These are phyloP conservation scores for Trichophyton verrucosum DNA, from an alignment of 2,329 filamentous ascomycete species.

Conservation along the genomic window DNA sequence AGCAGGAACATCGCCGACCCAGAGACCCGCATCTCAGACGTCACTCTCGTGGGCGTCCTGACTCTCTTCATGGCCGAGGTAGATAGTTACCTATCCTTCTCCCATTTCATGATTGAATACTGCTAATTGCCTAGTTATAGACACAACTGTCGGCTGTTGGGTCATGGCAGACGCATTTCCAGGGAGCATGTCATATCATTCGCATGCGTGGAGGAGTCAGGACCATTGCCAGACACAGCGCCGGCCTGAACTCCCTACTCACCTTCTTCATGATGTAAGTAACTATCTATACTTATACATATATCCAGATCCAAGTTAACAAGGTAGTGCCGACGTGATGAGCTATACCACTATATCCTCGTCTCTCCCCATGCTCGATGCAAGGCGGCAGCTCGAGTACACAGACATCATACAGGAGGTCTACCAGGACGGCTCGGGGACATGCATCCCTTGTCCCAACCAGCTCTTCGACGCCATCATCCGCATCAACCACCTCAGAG, in stretches of 20 bases:
- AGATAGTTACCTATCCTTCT: no score
- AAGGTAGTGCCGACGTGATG: slow-evolving; percentile 11
- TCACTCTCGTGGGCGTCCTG: slow-evolving; percentile 12
- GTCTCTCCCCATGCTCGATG: slow-evolving; percentile 6
- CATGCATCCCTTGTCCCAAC: slow-evolving; percentile 12
- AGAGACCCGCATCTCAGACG: slow-evolving; percentile 8
- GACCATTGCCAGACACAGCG: slow-evolving; percentile 7
- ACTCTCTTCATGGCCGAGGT: slow-evolving; percentile 12
- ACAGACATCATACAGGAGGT: slow-evolving; percentile 7
- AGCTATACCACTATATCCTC: slow-evolving; percentile 9
- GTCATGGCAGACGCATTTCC: slow-evolving; percentile 14
- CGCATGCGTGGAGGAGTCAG: slow-evolving; percentile 14
- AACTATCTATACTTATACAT: neutral
- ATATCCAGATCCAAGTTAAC: neutral
- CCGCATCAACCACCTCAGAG: slow-evolving; percentile 13
- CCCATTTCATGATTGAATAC: neutral
- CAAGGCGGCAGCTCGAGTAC: slow-evolving; percentile 11
- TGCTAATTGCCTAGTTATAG: slow-evolving; percentile 6
- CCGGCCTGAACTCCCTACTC: slow-evolving; percentile 5
- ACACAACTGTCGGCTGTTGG: slow-evolving; percentile 11
- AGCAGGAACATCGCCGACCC: slow-evolving; percentile 8
- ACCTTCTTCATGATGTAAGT: slow-evolving; percentile 14
- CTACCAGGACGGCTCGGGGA: slow-evolving; percentile 12
- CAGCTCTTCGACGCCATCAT: slow-evolving; percentile 12
- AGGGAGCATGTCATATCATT: slow-evolving; percentile 15